A percentile compares a stretch with the other conserved stretches of the same genome.
These are phyloP conservation scores for Wickerhamiella sergipiensis DNA, from an alignment of 805 yeast species.

Conservation along the genomic window DNA sequence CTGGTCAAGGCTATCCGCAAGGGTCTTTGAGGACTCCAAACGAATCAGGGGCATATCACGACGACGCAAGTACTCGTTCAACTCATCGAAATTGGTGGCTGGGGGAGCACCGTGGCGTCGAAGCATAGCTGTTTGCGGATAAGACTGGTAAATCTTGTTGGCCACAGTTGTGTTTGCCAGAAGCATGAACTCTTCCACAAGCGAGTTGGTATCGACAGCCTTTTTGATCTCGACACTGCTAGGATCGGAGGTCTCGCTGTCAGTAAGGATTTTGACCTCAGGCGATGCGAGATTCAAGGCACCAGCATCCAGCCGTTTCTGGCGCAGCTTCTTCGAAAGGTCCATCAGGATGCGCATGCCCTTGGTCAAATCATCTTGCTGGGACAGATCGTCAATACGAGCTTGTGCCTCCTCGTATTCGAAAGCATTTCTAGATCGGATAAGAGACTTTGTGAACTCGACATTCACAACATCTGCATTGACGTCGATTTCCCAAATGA, in stretches of 20 bases:
- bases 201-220: slow-evolving; percentile 78
- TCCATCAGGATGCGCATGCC: slow-evolving; percentile 75
- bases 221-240: slow-evolving; percentile 87
- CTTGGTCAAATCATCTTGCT: slow-evolving; percentile 71
- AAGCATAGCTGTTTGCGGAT: slow-evolving; percentile 96
- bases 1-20: slow-evolving; percentile 86
- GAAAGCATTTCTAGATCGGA: slow-evolving; percentile 84
- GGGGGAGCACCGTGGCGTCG: slow-evolving; percentile 99
- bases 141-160: slow-evolving; percentile 76
- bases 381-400: slow-evolving; percentile 66
- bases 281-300: slow-evolving; percentile 96
- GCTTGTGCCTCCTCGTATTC: slow-evolving; percentile 88
- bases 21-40: slow-evolving; percentile 72
- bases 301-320: slow-evolving; percentile 82
- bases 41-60: slow-evolving; percentile 66
- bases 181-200: slow-evolving; percentile 97
- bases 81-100: slow-evolving; percentile 73
- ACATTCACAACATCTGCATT: slow-evolving; percentile 74
- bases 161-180: slow-evolving; percentile 95
- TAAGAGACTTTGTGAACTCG: slow-evolving; percentile 73
- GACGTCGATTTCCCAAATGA: slow-evolving; percentile 85
- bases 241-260: slow-evolving; percentile 93
- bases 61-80: slow-evolving; percentile 78
- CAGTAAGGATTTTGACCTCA: slow-evolving; percentile 94
- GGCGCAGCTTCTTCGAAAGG: slow-evolving; percentile 74